phyloP scores from a whole-genome alignment of 805 yeast genomes.

The Wickerhamiella allomyrinae region DNA sequence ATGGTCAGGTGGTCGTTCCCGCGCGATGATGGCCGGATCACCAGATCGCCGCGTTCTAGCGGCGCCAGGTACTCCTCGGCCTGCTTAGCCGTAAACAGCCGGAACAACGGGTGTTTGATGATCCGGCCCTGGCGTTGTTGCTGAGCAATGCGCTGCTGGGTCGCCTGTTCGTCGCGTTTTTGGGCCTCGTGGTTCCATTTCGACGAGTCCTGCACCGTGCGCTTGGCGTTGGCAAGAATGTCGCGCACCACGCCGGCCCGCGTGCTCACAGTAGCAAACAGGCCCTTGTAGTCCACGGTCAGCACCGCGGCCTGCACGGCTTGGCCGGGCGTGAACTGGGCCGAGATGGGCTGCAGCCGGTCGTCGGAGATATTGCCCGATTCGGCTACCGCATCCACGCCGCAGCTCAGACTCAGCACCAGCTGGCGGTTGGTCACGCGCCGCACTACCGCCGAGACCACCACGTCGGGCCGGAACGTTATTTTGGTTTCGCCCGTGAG shows the following conservation, averaged over 20 bases:
- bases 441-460: slow-evolving; percentile 61
- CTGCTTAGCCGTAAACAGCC: slow-evolving; percentile 65
- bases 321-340: slow-evolving; percentile 38
- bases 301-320: slow-evolving; percentile 74
- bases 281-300: slow-evolving; percentile 55
- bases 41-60: slow-evolving; percentile 77
- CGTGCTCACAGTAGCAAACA: slow-evolving; percentile 63
- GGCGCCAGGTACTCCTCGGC: slow-evolving; percentile 92
- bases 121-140: slow-evolving; percentile 60
- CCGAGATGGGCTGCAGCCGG: slow-evolving; percentile 16
- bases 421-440: slow-evolving; percentile 41
- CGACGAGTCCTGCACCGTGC: slow-evolving; percentile 36
- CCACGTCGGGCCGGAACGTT: slow-evolving; percentile 49
- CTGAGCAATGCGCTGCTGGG: slow-evolving; percentile 49
- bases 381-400: slow-evolving; percentile 41
- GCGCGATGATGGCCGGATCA: slow-evolving; percentile 84
- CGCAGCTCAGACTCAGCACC: slow-evolving; percentile 38
- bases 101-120: slow-evolving; percentile 83
- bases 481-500: slow-evolving; percentile 75
- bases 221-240: slow-evolving; percentile 29
- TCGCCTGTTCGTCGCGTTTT: slow-evolving; percentile 51
- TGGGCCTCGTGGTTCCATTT: slow-evolving; percentile 67
- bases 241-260: slow-evolving; percentile 47
- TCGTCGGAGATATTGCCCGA: slow-evolving; percentile 26
- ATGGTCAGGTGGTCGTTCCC: slow-evolving; percentile 81